Conservation (phyloP, 2,329 filamentous ascomycete species). For the Phaeophleospora eucalypticola region DNA sequence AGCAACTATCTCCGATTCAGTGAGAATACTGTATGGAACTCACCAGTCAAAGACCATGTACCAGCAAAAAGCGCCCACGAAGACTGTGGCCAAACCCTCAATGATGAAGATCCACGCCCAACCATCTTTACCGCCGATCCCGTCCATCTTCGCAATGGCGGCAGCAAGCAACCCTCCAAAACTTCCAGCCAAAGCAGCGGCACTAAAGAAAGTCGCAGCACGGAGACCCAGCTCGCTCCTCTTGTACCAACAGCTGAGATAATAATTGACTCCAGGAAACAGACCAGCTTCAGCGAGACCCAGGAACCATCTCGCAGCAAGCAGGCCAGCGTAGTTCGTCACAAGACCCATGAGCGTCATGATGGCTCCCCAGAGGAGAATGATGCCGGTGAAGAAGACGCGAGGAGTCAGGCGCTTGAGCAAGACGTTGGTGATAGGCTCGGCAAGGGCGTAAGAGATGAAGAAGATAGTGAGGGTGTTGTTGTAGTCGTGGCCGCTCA, state of each 20-base stretch:
- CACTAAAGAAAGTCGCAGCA: constrained; percentile 76
- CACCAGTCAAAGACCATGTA: constrained; percentile 49
- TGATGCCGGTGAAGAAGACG: constrained; percentile 70
- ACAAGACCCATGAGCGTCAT: constrained; percentile 25
- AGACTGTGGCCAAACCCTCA: constrained; percentile 63
- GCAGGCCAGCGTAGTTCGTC: constrained; percentile 27
- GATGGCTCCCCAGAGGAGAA: too few species aligned
- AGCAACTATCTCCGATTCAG: too few species aligned
- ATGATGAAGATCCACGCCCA: constrained; percentile 44
- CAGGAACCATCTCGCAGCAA: constrained; percentile 29
- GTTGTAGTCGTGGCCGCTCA: constrained; percentile 67
- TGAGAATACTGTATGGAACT: too few species aligned
- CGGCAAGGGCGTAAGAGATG: constrained; percentile 76
- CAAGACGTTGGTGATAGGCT: constrained; percentile 72
- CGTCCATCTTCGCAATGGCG: constrained; percentile 66
- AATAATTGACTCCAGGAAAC: constrained; percentile 34
- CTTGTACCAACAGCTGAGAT: constrained; percentile 80
- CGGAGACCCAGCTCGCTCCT: constrained; percentile 66
- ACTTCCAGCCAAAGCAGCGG: constrained; percentile 72
- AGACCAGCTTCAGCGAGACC: constrained; percentile 27
- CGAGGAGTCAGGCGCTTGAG: constrained; percentile 72
- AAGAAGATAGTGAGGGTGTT: constrained; percentile 78
- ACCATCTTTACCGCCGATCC: constrained; percentile 48
- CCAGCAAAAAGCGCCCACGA: constrained; percentile 45
- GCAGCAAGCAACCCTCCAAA: constrained; percentile 72